Evolutionary conservation across 192 early-diverging fungal genomes (phyloP), one percentile per base, ranked within the genome.

Genomic region (Podila minutissima): DNA sequence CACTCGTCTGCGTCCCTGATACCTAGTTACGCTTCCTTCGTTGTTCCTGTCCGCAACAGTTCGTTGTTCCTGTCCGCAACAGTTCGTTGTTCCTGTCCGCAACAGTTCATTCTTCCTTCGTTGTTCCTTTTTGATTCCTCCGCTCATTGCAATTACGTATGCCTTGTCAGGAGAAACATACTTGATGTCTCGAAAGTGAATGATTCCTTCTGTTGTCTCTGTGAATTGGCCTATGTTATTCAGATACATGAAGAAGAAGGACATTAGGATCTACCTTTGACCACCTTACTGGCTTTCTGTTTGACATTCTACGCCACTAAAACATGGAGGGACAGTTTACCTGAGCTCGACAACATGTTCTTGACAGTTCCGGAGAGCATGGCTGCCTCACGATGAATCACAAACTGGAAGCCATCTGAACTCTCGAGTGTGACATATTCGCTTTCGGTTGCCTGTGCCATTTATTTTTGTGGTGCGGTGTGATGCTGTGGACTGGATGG

Each of bases 121-220:
- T 29, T 41, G 38, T 13, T 41, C 38, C 38, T 12, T 41, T 4
- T 12, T 13, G 38, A 41, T 12, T 41, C 38, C 38, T 41, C 12
- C 2, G 9, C 38, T 41, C 38, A 41, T 41, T 10, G 38, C 9
- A 9, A 41, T 7, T 9, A 41, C 12, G 15, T 5, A 20, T 53
- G 51, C 5, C 0, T 22, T 19, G 20, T 22, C 17, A 7, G 22
- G 51, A 24, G 5, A 5, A 4, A 60, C 78, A 69, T 91, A 95
- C 94, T 94, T 97, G 79, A 99, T 98, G 66, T 97, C 97, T 15
- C 93, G 88, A 69, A 99, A 96, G 24, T 87, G 87, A 57, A 99
- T 92, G 55, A 93, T 89, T 78, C 94, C 96, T 61, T 95, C 95
- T 31, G 93, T 75, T 0, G 95, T 93, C 85, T 99, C 98, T 59